phyloP scores from a whole-genome alignment of 352 stramenopile species.

The Peronospora destructor region DNA sequence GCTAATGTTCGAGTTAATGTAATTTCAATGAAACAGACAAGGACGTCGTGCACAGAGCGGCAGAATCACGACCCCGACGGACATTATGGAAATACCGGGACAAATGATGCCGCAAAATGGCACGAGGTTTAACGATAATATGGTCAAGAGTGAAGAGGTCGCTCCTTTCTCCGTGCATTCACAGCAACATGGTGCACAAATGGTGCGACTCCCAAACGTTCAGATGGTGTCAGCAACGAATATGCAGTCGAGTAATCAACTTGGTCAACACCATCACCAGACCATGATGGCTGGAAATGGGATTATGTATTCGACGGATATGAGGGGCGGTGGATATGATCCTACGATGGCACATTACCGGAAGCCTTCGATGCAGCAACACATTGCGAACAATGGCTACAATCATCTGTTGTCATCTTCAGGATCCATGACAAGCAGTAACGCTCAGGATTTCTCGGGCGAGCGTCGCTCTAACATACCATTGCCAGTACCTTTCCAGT shows the following conservation, averaged over 20 bases:
- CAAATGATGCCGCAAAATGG: constrained; percentile 24
- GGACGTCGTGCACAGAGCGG: constrained; percentile 36
- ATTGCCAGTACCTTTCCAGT: constrained; percentile 15
- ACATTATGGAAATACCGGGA: constrained; percentile 24
- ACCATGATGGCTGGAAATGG: constrained; percentile 18
- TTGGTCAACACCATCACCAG: constrained; percentile 23
- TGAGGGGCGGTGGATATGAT: constrained; percentile 42
- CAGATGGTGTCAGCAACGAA: constrained; percentile 24
- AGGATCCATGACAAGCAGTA: constrained; percentile 15
- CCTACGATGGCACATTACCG: constrained; percentile 46
- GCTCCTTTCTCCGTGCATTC: constrained; percentile 46
- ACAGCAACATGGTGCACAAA: constrained; percentile 27
- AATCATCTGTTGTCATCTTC: constrained; percentile 32
- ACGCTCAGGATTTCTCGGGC: constrained; percentile 31
- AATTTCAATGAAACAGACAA: constrained; percentile 20
- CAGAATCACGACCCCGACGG: constrained; percentile 33
- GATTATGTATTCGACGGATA: constrained; percentile 44
- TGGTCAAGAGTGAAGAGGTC: constrained; percentile 70
- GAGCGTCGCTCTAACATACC: constrained; percentile 38
- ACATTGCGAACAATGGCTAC: constrained; percentile 35
- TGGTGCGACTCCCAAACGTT: constrained; percentile 32
- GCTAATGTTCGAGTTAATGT: constrained; percentile 10
- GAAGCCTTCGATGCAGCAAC: constrained; percentile 35
- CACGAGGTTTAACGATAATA: constrained; percentile 32
- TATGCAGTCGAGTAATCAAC: constrained; percentile 12